Conservation (phyloP, 2,329 filamentous ascomycete species). For the Nemania sp. region DNA sequence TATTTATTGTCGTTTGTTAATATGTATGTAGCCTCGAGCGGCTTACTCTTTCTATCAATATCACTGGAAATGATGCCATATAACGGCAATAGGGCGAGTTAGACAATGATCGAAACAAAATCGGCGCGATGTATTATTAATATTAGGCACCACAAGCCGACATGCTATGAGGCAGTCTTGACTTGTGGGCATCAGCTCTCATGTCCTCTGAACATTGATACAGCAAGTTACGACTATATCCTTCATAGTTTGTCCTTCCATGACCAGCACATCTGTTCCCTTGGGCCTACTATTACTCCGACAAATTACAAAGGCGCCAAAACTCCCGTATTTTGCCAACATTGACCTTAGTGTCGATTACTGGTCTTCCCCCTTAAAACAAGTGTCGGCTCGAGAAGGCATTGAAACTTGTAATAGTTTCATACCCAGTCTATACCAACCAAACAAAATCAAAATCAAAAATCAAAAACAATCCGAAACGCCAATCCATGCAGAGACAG, state of each 20-base stretch:
- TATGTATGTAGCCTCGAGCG: too few species aligned
- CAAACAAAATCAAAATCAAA: conserved; percentile 37
- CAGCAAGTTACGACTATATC: conserved; percentile 44
- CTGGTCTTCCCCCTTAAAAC: conserved; percentile 21
- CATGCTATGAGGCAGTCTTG: conserved; percentile 34
- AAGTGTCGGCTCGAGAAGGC: conserved; percentile 13
- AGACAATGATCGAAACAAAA: conserved; percentile 26
- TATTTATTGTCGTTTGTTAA: too few species aligned
- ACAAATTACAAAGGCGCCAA: conserved; percentile 34
- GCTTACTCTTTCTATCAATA: background rate
- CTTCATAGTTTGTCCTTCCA: conserved; percentile 34
- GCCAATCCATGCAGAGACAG: conserved; percentile 52
- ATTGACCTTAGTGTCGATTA: conserved; percentile 30
- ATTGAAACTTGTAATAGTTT: background rate
- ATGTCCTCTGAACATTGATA: conserved; percentile 40
- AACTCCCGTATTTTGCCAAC: conserved; percentile 43
- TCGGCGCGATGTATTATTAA: conserved; percentile 48
- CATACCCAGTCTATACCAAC: conserved; percentile 12
- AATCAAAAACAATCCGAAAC: conserved; percentile 45
- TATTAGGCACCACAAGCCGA: conserved; percentile 47
- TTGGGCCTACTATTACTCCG: conserved; percentile 2
- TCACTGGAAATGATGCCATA: conserved; percentile 4
- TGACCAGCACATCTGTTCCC: conserved; percentile 23
- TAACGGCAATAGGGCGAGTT: background rate
- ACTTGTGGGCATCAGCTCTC: conserved; percentile 41